These are phyloP conservation scores for Vigna angularis DNA, from an alignment of 306 rosid species.

Conservation along the genomic window DNA sequence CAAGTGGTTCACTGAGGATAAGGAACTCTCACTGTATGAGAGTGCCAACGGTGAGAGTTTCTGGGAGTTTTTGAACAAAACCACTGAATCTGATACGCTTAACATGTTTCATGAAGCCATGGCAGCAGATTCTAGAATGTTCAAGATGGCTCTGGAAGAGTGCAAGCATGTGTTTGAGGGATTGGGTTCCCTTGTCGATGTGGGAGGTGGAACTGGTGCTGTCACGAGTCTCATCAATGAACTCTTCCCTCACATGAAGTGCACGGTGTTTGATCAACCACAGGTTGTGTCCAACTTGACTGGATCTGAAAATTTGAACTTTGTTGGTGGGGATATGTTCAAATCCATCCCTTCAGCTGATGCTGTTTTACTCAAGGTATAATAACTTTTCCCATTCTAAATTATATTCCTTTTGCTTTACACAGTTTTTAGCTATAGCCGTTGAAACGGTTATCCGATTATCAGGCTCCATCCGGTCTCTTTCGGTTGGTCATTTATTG, in stretches of 20 bases:
- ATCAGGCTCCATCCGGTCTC: too few species aligned
- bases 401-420: too few species aligned
- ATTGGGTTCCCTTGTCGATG: slow-evolving; percentile 48
- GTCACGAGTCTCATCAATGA: slow-evolving; percentile 45
- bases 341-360: slow-evolving; percentile 54
- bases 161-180: slow-evolving; percentile 57
- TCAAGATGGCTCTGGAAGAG: slow-evolving; percentile 50
- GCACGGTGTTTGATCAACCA: slow-evolving; percentile 59
- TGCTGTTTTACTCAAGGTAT: slow-evolving; percentile 58
- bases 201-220: slow-evolving; percentile 58
- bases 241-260: slow-evolving; percentile 58
- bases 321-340: slow-evolving; percentile 65
- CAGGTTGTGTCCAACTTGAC: slow-evolving; percentile 52
- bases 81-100: slow-evolving; percentile 27
- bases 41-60: slow-evolving; percentile 45
- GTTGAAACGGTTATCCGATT: too few species aligned
- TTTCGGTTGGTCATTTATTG: too few species aligned
- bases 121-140: slow-evolving; percentile 54
- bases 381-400: neutral
- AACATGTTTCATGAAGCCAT: slow-evolving; percentile 49
- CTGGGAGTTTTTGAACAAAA: slow-evolving; percentile 44
- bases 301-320: slow-evolving; percentile 50
- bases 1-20: slow-evolving; percentile 46
- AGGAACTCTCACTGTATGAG: slow-evolving; percentile 39
- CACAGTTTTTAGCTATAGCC: too few species aligned